phyloP scores from a whole-genome alignment of 2,329 filamentous ascomycete genomes.

The Arachnomyces sp. region DNA sequence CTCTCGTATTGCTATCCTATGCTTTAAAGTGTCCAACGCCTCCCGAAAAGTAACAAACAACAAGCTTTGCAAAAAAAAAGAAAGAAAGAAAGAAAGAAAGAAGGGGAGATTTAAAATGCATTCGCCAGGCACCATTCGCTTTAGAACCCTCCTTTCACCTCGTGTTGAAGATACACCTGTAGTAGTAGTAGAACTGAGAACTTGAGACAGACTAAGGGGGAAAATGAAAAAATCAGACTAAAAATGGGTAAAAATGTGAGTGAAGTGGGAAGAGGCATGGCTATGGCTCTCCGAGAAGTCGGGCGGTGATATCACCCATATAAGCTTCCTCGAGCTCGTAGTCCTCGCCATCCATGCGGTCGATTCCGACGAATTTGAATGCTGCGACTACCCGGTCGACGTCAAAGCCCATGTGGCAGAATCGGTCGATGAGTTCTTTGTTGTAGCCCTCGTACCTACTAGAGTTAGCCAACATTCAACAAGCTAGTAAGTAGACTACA shows the following conservation, averaged over 20 bases:
- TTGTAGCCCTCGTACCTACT: conserved; percentile 79
- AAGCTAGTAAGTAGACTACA: conserved; percentile 14
- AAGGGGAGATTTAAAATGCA: conserved; percentile 1
- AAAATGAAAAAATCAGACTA: conserved; percentile 6
- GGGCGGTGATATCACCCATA: conserved; percentile 81
- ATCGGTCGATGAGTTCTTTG: conserved; percentile 70
- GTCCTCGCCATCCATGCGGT: conserved; percentile 65
- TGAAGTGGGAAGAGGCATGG: conserved; percentile 9
- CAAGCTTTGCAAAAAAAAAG: too few species aligned
- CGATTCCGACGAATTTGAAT: conserved; percentile 73
- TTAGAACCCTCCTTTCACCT: conserved; percentile 12
- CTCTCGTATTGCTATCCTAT: too few species aligned
- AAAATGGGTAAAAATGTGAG: conserved; percentile 5
- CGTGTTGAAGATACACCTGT: conserved; percentile 5
- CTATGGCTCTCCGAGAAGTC: conserved; percentile 69
- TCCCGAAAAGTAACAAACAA: too few species aligned
- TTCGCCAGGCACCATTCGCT: conserved; percentile 27
- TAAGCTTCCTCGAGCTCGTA: conserved; percentile 85
- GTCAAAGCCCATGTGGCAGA: conserved; percentile 85
- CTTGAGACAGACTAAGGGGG: not conserved
- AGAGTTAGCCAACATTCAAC: conserved; percentile 21
- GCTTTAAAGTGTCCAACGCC: too few species aligned
- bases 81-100: too few species aligned
- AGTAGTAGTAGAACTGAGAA: conserved; percentile 3
- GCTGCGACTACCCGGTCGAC: conserved; percentile 77